Evolutionary conservation across 2,329 filamentous ascomycete species (phyloP), one percentile per base, ranked within the genome.

Genomic region (Beauveria asiatica): DNA sequence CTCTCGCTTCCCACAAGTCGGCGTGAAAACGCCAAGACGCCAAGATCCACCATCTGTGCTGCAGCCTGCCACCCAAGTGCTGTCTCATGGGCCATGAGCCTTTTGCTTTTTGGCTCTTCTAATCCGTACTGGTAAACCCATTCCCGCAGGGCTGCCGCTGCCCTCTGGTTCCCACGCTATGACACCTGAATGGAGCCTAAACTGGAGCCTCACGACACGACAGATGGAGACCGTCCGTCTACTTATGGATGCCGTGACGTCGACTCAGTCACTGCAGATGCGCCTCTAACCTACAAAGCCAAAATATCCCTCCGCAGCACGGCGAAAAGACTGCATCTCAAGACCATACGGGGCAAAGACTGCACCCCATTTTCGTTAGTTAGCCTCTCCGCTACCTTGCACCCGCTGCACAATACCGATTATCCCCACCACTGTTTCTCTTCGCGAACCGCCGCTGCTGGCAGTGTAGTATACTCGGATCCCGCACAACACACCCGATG

Each of bases 151-250:
- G 57, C 57, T 59, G 27, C 41, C 41, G 17, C 13, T 42, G 5
- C 19, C 55, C 17, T 42, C 33, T 48, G 11, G 21, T 57, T 61
- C 48, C 25, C 53, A 53, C 59, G 59, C 59, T 61, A 57, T 61
- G 59, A 61, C 59, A 51, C 59, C 37, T 33, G 33, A 19, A 41
- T 60, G 57, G 57, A 33, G 48, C 57, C 23, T 45, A 57, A 52
- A 57, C 53, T 61, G 59, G 59, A 61, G 45, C 59, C 37, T 56
- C 41, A 45, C 39, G 49, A 61, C n/a, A 51, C 44, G 45, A 56
- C 52, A 21, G 58, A 49, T 59, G 57, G 57, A 53, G 23, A 39
- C 50, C 33, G n/a, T 19, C 33, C 5, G 16, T 37, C 33, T 37
- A 16, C 33, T 37, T 41, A 57, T 27, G 53, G 59, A 57, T 19